Evolutionary conservation across 2,329 filamentous ascomycete species (phyloP).

Genomic region (Colletotrichum kahawae): DNA sequence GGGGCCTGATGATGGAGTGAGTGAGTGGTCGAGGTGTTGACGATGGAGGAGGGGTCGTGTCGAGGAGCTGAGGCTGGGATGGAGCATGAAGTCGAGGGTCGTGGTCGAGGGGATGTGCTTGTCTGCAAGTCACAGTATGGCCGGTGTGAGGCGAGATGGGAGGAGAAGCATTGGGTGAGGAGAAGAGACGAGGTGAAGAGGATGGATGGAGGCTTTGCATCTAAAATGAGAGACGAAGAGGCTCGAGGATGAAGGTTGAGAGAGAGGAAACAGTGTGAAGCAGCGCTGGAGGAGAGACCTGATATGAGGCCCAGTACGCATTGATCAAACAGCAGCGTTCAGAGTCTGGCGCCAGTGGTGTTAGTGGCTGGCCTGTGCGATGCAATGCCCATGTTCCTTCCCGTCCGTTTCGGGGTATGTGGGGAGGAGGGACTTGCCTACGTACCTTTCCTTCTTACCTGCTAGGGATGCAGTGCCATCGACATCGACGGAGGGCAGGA

Average conservation of each 20-base stretch:
- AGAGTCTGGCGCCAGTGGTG: background rate
- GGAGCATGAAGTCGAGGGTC: background rate
- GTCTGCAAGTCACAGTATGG: background rate
- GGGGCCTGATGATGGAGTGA: background rate
- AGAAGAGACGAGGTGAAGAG: background rate
- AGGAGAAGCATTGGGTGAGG: background rate
- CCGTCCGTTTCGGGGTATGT: conserved; percentile 21
- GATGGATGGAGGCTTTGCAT: background rate
- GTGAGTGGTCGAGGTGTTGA: background rate
- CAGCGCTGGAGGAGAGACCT: background rate
- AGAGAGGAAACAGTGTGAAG: background rate
- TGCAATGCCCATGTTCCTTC: background rate
- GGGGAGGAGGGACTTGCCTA: background rate
- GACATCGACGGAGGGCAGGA: background rate
- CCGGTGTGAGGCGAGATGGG: background rate
- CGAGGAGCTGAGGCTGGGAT: background rate
- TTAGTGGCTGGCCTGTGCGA: conserved; percentile 1
- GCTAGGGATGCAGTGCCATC: background rate
- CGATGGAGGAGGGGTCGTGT: background rate
- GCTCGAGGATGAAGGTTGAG: background rate
- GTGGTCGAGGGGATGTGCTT: background rate
- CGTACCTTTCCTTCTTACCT: background rate
- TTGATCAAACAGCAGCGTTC: background rate
- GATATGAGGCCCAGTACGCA: background rate
- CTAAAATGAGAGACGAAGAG: background rate